Evolutionary conservation across 306 rosid species (phyloP).

Genomic region (Acacia confusa): DNA sequence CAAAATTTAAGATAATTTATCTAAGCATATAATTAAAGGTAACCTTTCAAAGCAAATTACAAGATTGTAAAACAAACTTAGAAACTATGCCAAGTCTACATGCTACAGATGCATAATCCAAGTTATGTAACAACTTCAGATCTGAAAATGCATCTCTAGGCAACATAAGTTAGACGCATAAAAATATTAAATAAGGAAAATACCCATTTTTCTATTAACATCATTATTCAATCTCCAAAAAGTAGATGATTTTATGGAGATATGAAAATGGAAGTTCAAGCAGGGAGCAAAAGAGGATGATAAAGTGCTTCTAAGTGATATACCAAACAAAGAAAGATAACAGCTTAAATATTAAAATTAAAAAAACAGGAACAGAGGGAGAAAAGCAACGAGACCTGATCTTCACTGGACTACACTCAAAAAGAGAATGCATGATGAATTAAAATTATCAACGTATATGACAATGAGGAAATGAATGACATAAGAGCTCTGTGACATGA

Average conservation of each 20-base stretch:
- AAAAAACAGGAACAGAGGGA: not conserved
- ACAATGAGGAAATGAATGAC: not conserved
- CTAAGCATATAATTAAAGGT: conserved; percentile 1
- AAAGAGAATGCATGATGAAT: not conserved
- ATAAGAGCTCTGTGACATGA: not conserved
- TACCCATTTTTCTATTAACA: not conserved
- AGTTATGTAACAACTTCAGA: not conserved
- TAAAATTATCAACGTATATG: not conserved
- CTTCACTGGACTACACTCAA: not conserved
- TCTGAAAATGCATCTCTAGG: not conserved
- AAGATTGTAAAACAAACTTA: conserved; percentile 8
- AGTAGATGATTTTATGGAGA: not conserved
- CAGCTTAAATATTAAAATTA: not conserved
- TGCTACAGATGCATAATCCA: not conserved
- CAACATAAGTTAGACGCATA: not conserved
- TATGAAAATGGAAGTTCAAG: not conserved
- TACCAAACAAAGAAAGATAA: not conserved
- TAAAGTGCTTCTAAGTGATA: not conserved
- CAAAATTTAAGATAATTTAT: conserved; percentile 12
- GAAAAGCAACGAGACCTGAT: not conserved
- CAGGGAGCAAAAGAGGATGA: not conserved
- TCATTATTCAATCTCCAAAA: not conserved
- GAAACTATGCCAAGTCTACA: not conserved
- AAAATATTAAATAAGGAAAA: not conserved
- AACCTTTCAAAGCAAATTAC: not conserved